phyloP scores from a whole-genome alignment of 495 filamentous ascomycete genomes.

The Talaromyces liani region DNA sequence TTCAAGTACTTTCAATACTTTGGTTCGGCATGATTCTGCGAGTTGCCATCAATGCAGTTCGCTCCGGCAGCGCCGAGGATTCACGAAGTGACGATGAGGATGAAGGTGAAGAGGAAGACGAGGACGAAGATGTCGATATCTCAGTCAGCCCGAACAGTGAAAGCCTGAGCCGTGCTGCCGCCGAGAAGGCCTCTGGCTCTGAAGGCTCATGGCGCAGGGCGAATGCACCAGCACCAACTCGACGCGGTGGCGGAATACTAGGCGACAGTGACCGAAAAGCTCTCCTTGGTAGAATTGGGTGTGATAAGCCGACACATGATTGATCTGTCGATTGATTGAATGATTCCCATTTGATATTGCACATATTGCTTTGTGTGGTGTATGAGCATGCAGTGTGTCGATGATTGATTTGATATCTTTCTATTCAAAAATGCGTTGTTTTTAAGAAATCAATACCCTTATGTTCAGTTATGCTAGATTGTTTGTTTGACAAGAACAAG shows the following conservation, averaged over 20 bases:
- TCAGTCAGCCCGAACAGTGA: slow-evolving; percentile 18
- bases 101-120: slow-evolving; percentile 52
- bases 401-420: slow-evolving; percentile 6
- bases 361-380: slow-evolving; percentile 3
- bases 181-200: slow-evolving; percentile 29
- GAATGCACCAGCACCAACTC: slow-evolving; percentile 27
- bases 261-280: slow-evolving; percentile 66
- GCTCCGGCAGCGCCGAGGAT: slow-evolving; percentile 76
- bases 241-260: slow-evolving; percentile 40
- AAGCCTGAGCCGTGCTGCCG: slow-evolving; percentile 16
- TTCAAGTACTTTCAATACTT: slow-evolving; percentile 74
- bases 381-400: not conserved
- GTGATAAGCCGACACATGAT: slow-evolving; percentile 52
- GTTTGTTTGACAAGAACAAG: not conserved
- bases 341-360: slow-evolving; percentile 12
- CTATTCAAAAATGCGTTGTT: slow-evolving; percentile 2
- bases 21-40: slow-evolving; percentile 87
- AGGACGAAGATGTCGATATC: slow-evolving; percentile 27
- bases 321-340: not conserved
- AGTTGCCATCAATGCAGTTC: slow-evolving; percentile 69
- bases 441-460: slow-evolving; percentile 9
- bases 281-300: slow-evolving; percentile 64
- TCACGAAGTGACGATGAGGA: slow-evolving; percentile 81
- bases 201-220: slow-evolving; percentile 34
- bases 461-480: not conserved